Base-by-base conservation (phyloP, 2,329 filamentous ascomycete genomes). In the Rutstroemia sp. region DNA sequence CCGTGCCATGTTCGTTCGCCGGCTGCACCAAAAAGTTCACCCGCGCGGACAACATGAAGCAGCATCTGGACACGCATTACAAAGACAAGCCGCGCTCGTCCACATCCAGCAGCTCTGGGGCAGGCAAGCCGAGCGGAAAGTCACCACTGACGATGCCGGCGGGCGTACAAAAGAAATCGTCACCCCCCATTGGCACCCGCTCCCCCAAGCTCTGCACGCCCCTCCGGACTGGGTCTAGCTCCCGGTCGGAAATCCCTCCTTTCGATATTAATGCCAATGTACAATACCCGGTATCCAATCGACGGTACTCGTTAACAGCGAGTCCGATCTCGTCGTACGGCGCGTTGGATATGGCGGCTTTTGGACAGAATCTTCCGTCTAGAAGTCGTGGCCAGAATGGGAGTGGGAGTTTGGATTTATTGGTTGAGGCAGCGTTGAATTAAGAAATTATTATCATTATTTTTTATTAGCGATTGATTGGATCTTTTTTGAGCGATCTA, bases 41-140 rank as follows among this genome's bases (percentile, higher is more conserved):
- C 10, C 85, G 88, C 61, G 84, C 86, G 64, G 88, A 92, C 76
- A 92, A 92, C 75, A 92, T 92, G 88, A 89, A 90, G 76, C 88
- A 91, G 73, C 88, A 92, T 66, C 78, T 89, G 30, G 82, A 88
- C 65, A 91, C 87, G 0, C 88, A 92, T 70, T 86, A 81, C 72
- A 84, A 84, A 71, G 79, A 83, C 19, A 56, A 51, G 54, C 47
- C 54, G 5, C 38, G 41, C 42, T 51, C 53, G 12, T 42, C 52
- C 19, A 27, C 52, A 34, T n/a, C 39, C 14, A 38, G 10, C 34
- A 25, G 30, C 46, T 46, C 16, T 17, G 25, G 30, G 17, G 23
- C 27, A 19, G 23, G 23, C 46, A 54, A 44, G 49, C 27, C 27
- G 17, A 55, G 48, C 41, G 44, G 44, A 12, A 54, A 25, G 34